phyloP scores from a whole-genome alignment of 306 rosid genomes.

The Amphicarpaea edgeworthii region DNA sequence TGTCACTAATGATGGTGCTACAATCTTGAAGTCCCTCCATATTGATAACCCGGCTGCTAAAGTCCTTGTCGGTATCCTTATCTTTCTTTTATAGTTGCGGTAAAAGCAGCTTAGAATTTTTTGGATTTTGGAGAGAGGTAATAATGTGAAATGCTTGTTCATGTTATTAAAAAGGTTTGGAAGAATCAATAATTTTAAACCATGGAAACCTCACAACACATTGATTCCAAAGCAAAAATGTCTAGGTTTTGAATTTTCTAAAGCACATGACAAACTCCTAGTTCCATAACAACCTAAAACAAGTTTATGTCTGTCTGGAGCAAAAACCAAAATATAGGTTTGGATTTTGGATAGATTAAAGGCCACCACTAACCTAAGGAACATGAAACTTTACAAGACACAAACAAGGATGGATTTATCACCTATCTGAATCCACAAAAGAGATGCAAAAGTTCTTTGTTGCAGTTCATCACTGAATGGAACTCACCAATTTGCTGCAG shows the following conservation, averaged over 20 bases:
- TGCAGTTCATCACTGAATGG: background rate
- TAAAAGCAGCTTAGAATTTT: background rate
- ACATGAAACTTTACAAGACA: no score
- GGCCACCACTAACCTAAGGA: no score
- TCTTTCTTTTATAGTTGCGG: conserved; percentile 12
- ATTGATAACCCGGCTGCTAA: conserved; percentile 98
- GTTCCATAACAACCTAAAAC: background rate
- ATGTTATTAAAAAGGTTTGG: background rate
- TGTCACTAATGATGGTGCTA: conserved; percentile 96
- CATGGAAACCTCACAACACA: background rate
- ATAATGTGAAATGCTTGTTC: conserved; percentile 1
- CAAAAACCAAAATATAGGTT: background rate
- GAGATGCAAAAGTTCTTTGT: background rate
- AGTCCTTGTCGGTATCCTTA: conserved; percentile 98
- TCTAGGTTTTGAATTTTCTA: conserved; percentile 8
- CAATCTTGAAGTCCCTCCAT: conserved; percentile 95
- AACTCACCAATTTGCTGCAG: background rate
- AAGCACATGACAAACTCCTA: background rate
- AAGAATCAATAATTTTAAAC: background rate
- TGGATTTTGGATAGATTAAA: background rate
- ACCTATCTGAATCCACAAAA: conserved; percentile 10
- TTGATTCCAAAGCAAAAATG: background rate
- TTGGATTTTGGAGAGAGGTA: conserved; percentile 20
- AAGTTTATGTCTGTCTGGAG: background rate
- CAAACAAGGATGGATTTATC: background rate